These are phyloP conservation scores for Dryadomyces sulphureus DNA, from an alignment of 2,329 filamentous ascomycete species.

Conservation along the genomic window DNA sequence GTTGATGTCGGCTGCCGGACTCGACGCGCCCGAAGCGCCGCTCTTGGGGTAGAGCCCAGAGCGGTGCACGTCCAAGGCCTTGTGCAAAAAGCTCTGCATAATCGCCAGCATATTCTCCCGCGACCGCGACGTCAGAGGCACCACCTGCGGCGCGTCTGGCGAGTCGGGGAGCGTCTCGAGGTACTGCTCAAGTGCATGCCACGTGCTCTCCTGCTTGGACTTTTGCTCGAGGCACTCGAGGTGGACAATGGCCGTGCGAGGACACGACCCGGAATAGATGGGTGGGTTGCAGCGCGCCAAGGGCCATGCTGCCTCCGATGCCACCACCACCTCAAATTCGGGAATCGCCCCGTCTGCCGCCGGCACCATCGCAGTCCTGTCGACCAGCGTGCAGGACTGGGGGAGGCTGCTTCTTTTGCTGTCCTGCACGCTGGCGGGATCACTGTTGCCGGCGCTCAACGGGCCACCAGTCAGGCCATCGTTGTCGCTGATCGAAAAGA, in stretches of 20 bases:
- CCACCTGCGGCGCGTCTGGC: slow-evolving; percentile 24
- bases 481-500: slow-evolving; percentile 25
- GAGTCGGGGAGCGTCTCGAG: slow-evolving; percentile 20
- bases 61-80: slow-evolving; percentile 53
- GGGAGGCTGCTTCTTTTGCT: background rate
- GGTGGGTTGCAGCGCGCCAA: slow-evolving; percentile 34
- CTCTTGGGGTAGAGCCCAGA: slow-evolving; percentile 22
- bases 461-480: slow-evolving; percentile 13
- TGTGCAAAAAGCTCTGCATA: slow-evolving; percentile 55
- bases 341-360: slow-evolving; percentile 19
- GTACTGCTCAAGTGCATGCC: slow-evolving; percentile 28
- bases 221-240: slow-evolving; percentile 35
- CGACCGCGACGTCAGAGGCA: slow-evolving; percentile 32
- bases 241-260: slow-evolving; percentile 34
- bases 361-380: slow-evolving; percentile 15
- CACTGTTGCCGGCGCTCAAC: background rate
- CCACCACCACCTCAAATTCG: slow-evolving; percentile 31
- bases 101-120: slow-evolving; percentile 58
- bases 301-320: slow-evolving; percentile 34
- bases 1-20: slow-evolving; percentile 27
- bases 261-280: slow-evolving; percentile 28
- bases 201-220: slow-evolving; percentile 31
- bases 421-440: background rate
- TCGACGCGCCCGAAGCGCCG: slow-evolving; percentile 25
- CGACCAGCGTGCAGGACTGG: slow-evolving; percentile 10